phyloP scores from a whole-genome alignment of 148 eudicot species.

The Limonium bicolor region DNA sequence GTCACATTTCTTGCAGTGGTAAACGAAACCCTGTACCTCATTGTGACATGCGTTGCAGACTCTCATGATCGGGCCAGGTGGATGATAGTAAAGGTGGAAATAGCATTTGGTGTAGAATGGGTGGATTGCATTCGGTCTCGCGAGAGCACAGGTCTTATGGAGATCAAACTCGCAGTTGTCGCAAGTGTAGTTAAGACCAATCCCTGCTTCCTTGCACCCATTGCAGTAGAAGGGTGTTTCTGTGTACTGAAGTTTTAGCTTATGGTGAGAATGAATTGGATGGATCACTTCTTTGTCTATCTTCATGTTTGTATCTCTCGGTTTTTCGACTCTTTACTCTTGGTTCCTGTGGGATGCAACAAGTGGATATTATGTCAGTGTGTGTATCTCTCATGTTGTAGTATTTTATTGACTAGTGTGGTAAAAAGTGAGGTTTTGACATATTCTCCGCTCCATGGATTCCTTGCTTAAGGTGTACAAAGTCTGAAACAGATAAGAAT shows the following conservation, averaged over 20 bases:
- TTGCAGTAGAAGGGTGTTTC: conserved; percentile 21
- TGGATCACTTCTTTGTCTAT: conserved; percentile 11
- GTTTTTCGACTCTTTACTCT: too few species aligned
- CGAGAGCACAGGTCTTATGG: conserved; percentile 16
- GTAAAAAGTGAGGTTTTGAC: background rate
- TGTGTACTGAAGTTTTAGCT: conserved; percentile 16
- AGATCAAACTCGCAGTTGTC: conserved; percentile 13
- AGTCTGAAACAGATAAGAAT: conserved; percentile 10
- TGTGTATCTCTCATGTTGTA: too few species aligned
- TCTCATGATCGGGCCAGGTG: conserved; percentile 13
- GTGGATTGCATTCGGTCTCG: conserved; percentile 11
- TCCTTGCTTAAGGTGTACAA: conserved; percentile 13
- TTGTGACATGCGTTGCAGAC: conserved; percentile 17
- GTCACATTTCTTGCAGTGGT: conserved; percentile 22
- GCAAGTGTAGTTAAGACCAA: conserved; percentile 21
- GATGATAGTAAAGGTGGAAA: conserved; percentile 13
- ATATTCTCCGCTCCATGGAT: conserved; percentile 1
- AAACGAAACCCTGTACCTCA: conserved; percentile 19
- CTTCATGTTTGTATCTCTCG: too few species aligned
- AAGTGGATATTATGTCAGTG: too few species aligned
- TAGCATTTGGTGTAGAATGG: conserved; percentile 28
- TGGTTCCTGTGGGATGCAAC: too few species aligned
- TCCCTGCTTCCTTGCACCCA: conserved; percentile 25
- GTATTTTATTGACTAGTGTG: too few species aligned
- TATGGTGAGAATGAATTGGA: conserved; percentile 21